Conservation (phyloP, 306 rosid genomes). For the Pyrus pyrifolia region DNA sequence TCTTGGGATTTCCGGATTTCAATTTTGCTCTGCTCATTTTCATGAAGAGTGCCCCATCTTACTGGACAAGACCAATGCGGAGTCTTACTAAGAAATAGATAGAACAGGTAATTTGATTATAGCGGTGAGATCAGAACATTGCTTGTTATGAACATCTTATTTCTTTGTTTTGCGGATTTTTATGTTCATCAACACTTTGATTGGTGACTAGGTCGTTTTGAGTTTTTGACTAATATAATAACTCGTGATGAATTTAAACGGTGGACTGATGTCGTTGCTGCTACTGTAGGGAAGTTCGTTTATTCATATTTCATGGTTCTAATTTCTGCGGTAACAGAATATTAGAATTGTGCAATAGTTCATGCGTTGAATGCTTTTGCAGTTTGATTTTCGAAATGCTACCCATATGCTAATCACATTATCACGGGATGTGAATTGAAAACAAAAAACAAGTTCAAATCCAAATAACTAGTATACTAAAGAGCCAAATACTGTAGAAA, state of each 20-base stretch:
- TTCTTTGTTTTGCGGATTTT: not conserved
- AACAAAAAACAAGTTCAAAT: no score
- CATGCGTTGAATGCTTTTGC: not conserved
- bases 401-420: no score
- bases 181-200: not conserved
- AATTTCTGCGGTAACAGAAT: no score
- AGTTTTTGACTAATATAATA: not conserved
- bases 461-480: no score
- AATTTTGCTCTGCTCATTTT: not conserved
- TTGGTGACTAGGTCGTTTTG: not conserved
- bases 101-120: not conserved
- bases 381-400: not conserved
- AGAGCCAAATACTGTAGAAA: no score
- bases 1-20: not conserved
- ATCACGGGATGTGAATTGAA: no score
- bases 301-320: not conserved
- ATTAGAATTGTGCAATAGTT: no score
- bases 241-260: not conserved
- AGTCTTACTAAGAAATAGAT: not conserved
- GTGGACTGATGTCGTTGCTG: not conserved
- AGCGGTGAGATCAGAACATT: not conserved
- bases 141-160: not conserved
- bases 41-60: not conserved
- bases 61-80: not conserved
- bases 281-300: not conserved